These are phyloP conservation scores for Trichoderma cornu-damae DNA, from an alignment of 2,329 filamentous ascomycete species.

Conservation along the genomic window DNA sequence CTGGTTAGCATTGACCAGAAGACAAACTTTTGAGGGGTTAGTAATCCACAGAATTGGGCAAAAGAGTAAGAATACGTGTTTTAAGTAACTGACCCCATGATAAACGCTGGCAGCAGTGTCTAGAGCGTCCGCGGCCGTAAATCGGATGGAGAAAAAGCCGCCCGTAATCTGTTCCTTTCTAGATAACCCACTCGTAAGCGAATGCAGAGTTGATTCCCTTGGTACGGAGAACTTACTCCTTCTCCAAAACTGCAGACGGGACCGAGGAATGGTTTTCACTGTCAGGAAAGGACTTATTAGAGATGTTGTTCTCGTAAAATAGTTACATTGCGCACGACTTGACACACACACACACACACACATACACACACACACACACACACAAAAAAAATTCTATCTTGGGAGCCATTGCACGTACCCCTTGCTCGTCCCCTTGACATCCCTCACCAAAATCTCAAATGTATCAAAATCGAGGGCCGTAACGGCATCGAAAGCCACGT, in stretches of 20 bases:
- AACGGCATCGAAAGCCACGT: conserved; percentile 93
- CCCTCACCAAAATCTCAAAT: conserved; percentile 82
- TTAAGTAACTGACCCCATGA: conserved; percentile 64
- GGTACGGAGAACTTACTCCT: conserved; percentile 57
- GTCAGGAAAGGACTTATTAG: conserved; percentile 43
- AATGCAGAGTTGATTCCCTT: not conserved
- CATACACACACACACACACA: too few relatives aligned
- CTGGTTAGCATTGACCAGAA: conserved; percentile 96
- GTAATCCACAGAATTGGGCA: not conserved
- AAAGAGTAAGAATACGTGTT: not conserved
- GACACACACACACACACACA: too few relatives aligned
- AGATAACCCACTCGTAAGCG: conserved; percentile 25
- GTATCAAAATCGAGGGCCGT: conserved; percentile 86
- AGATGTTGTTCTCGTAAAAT: conserved; percentile 25
- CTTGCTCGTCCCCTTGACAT: conserved; percentile 86
- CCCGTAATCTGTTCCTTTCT: conserved; percentile 72
- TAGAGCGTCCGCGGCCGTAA: conserved; percentile 68
- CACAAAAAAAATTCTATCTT: conserved; percentile 56
- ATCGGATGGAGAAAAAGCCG: conserved; percentile 63
- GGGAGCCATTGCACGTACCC: conserved; percentile 98
- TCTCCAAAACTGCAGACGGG: conserved; percentile 54
- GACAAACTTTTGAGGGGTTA: conserved; percentile 58
- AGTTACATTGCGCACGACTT: conserved; percentile 31
- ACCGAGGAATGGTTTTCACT: conserved; percentile 47
- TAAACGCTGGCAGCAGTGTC: conserved; percentile 87